Evolutionary conservation across 495 filamentous ascomycete species (phyloP).

Genomic region (Paragyromitra xinjiangensis): DNA sequence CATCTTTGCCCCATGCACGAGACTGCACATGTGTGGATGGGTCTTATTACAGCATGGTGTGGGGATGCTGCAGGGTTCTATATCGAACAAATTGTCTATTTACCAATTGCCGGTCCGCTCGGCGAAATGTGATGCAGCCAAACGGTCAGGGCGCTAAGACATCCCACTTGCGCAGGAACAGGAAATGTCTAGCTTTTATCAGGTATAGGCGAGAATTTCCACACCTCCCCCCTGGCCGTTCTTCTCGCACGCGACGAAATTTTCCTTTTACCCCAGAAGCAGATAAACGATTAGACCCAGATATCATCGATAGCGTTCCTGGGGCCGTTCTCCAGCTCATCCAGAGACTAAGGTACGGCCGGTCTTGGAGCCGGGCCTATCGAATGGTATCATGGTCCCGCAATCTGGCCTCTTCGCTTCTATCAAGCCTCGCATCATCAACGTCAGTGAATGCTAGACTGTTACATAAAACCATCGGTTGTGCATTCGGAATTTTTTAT

Average conservation of each 20-base stretch:
- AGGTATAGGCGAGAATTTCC: constrained; percentile 45
- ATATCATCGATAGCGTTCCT: constrained; percentile 47
- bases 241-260: constrained; percentile 46
- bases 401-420: constrained; percentile 47
- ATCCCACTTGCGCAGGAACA: constrained; percentile 54
- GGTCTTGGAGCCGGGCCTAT: constrained; percentile 42
- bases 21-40: constrained; percentile 44
- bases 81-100: constrained; percentile 43
- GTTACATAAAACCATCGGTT: constrained; percentile 45
- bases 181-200: constrained; percentile 33
- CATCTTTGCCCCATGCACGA: constrained; percentile 47
- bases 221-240: constrained; percentile 10
- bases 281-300: constrained; percentile 55
- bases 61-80: constrained; percentile 48
- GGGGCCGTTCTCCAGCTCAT: constrained; percentile 38
- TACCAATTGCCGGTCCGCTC: constrained; percentile 44
- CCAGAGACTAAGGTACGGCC: constrained; percentile 12
- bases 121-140: constrained; percentile 48
- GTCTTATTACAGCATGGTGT: constrained; percentile 46
- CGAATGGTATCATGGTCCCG: constrained; percentile 29
- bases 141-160: constrained; percentile 57
- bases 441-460: constrained; percentile 30
- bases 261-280: constrained; percentile 51
- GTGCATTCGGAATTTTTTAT: constrained; percentile 26
- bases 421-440: constrained; percentile 35